Evolutionary conservation across 2,329 filamentous ascomycete species (phyloP), one percentile per base, ranked within the genome.

Genomic region (Pestalotiopsis sp.): DNA sequence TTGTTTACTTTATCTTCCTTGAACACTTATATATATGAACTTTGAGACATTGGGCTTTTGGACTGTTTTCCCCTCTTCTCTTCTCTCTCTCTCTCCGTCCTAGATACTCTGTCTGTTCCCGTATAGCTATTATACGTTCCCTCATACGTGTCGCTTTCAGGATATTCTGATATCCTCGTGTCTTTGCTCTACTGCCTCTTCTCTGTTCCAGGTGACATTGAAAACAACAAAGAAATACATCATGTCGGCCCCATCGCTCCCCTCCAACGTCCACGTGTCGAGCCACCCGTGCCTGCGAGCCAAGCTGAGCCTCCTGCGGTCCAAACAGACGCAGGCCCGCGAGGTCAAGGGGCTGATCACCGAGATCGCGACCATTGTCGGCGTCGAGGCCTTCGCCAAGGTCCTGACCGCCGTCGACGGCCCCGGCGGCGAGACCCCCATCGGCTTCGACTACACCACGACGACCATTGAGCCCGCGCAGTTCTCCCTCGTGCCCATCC

Each of bases 231-330:
- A 23, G 20, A n/a, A 23, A 52, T n/a, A 39, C 17, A 66, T 57
- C n/a, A 49, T 57, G 27, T 62, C 63, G 31, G 38, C 39, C 14
- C 68, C 60, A n/a, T 77, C 57, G 4, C 80, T 90, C 58, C 88
- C 88, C 11, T 71, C 86, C 74, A 91, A 91, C 77, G 88, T 91
- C 70, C 93, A 96, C 82, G 84, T 97, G 78, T 97, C 94, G 52
- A 84, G 84, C 17, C 95, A 98, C 80, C 95, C 95, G 45, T 97
- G 93, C 81, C 86, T 98, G 57, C 86, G 88, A 75, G 93, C 92
- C 74, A 98, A 98, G 85, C 90, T 98, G 76, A 95, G 93, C 74
- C 93, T 96, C 82, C 89, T 98, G 61, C 92, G 95, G 70, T 96
- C 93, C 56, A 85, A 88, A 68, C 86, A 84, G 57, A 90, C 93